These are phyloP conservation scores for Tulasnella sp. DNA, from an alignment of 768 basidiomycete species.

Conservation along the genomic window DNA sequence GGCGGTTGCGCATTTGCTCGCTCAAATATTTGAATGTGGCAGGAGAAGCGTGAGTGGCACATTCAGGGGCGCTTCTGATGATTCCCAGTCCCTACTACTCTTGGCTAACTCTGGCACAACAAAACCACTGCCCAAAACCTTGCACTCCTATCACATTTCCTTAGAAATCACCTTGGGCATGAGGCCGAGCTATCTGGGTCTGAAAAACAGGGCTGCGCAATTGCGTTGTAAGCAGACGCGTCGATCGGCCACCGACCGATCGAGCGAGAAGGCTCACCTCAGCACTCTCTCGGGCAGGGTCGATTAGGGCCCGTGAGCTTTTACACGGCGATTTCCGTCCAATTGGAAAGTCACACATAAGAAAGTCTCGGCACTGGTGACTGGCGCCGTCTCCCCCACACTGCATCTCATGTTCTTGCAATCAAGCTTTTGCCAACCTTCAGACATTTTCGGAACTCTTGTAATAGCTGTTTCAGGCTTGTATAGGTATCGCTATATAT, in stretches of 20 bases:
- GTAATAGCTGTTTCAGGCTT: no score
- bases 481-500: no score
- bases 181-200: no score
- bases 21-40: background rate
- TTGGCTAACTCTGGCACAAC: background rate
- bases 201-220: no score
- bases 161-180: no score
- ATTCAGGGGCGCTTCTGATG: background rate
- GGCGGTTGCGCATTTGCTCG: background rate
- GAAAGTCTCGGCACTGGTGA: no score
- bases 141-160: background rate
- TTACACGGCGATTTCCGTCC: background rate
- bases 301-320: background rate
- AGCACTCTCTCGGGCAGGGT: background rate
- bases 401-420: background rate
- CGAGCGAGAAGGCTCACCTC: no score
- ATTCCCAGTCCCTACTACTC: background rate
- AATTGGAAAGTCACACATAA: background rate
- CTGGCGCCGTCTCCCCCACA: no score
- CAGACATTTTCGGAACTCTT: no score
- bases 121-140: background rate
- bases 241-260: no score
- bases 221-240: no score
- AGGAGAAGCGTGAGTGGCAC: background rate
- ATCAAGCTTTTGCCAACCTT: no score